Percentiles rank a stretch among this genome's conserved stretches.
These are phyloP conservation scores for Bipolaris gigantea DNA, from an alignment of 2,329 filamentous ascomycete species.

Conservation along the genomic window DNA sequence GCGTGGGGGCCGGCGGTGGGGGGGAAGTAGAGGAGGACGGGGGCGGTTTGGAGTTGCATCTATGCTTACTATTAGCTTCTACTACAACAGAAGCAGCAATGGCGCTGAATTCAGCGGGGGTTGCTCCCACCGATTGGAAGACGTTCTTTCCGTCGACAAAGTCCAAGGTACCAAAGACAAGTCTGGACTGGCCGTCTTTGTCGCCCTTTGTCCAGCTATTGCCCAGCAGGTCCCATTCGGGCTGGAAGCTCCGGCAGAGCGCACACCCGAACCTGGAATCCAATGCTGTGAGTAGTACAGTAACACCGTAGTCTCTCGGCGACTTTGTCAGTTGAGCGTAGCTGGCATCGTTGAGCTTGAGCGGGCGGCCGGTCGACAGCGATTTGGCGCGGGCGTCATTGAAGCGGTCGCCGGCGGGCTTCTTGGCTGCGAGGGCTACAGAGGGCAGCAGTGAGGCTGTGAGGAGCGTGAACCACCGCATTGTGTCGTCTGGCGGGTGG, in stretches of 20 bases:
- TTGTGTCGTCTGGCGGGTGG: slow-evolving; percentile 50
- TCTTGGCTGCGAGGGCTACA: slow-evolving; percentile 65
- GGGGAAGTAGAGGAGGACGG: slow-evolving; percentile 83
- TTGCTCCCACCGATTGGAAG: slow-evolving; percentile 73
- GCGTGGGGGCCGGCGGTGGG: slow-evolving; percentile 83
- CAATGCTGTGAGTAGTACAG: slow-evolving; percentile 82
- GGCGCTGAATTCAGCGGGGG: too few species aligned
- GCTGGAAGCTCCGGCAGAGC: slow-evolving; percentile 87
- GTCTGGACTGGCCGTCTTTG: slow-evolving; percentile 68
- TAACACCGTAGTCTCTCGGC: slow-evolving; percentile 81
- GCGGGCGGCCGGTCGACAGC: slow-evolving; percentile 60
- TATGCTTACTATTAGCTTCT: slow-evolving; percentile 44
- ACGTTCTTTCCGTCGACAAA: slow-evolving; percentile 81
- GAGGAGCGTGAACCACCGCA: slow-evolving; percentile 67
- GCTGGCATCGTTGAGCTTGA: slow-evolving; percentile 75
- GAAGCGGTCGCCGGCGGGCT: slow-evolving; percentile 67
- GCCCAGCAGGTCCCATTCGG: slow-evolving; percentile 86
- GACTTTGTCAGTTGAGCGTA: slow-evolving; percentile 75
- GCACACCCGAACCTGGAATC: slow-evolving; percentile 82
- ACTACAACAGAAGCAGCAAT: too few species aligned
- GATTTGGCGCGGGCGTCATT: slow-evolving; percentile 69
- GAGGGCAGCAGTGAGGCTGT: slow-evolving; percentile 65
- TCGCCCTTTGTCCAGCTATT: slow-evolving; percentile 88
- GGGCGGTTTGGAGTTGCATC: slow-evolving; percentile 92
- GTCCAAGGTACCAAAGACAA: slow-evolving; percentile 84